phyloP scores from a whole-genome alignment of 2,329 filamentous ascomycete species.

The Fusarium liriodendri region DNA sequence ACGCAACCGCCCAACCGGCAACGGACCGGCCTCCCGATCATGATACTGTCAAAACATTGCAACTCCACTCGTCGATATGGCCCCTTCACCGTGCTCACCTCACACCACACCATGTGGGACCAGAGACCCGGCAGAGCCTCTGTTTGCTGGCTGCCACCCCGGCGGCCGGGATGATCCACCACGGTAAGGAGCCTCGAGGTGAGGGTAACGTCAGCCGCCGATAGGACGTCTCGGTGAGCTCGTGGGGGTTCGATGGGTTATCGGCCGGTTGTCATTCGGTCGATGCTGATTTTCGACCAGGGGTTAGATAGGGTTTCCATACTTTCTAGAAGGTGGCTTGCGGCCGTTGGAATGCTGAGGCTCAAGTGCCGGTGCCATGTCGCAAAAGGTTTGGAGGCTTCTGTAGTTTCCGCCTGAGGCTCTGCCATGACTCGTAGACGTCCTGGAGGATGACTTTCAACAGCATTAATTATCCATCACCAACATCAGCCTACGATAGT shows the following conservation, averaged over 20 bases:
- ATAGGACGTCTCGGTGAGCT: slow-evolving; percentile 10
- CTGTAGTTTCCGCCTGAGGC: slow-evolving; percentile 3
- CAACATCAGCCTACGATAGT: not conserved
- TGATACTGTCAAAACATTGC: slow-evolving; percentile 1
- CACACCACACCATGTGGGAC: slow-evolving; percentile 13
- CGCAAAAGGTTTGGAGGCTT: slow-evolving; percentile 16
- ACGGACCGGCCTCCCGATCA: slow-evolving; percentile 7
- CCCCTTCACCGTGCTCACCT: slow-evolving; percentile 14
- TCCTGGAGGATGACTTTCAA: not conserved
- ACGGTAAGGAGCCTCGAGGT: not conserved
- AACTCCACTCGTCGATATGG: not conserved
- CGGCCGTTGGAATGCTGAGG: slow-evolving; percentile 20
- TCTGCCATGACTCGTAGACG: not conserved
- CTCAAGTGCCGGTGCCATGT: slow-evolving; percentile 24
- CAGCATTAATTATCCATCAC: not conserved
- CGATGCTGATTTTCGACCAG: not conserved
- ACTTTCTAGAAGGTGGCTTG: slow-evolving; percentile 13
- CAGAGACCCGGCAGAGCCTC: slow-evolving; percentile 1
- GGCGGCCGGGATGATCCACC: slow-evolving; percentile 2
- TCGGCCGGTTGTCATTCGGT: not conserved
- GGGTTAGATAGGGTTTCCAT: not conserved
- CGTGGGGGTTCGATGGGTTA: slow-evolving; percentile 10
- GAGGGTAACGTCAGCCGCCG: not conserved
- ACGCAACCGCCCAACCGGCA: slow-evolving; percentile 2
- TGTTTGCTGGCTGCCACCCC: not conserved